phyloP scores from a whole-genome alignment of 176 grass and related monocot genomes.

The Ensete ventricosum region DNA sequence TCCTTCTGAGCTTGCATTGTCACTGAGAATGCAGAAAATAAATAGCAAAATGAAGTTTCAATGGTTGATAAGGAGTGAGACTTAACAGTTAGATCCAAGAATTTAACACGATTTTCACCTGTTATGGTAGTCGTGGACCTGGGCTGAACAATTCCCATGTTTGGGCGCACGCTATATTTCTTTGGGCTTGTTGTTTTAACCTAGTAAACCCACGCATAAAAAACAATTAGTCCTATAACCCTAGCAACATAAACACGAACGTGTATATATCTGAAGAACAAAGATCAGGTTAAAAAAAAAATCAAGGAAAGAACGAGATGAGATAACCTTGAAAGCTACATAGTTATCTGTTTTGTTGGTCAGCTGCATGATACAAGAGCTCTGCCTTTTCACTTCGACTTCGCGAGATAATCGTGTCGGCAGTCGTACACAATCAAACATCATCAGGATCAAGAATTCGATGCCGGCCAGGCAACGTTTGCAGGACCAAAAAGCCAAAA shows the following conservation, averaged over 20 bases:
- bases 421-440: constrained; percentile 13
- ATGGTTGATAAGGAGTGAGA: neutral
- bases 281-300: neutral
- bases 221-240: neutral
- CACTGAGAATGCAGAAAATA: constrained; percentile 25
- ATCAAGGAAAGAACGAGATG: neutral
- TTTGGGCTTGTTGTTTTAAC: constrained; percentile 85
- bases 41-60: neutral
- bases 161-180: constrained; percentile 78
- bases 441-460: constrained; percentile 9
- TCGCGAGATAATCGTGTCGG: neutral
- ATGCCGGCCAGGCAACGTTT: neutral
- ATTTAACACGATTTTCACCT: constrained; percentile 27
- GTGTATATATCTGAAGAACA: constrained; percentile 7
- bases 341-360: constrained; percentile 70
- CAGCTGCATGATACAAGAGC: constrained; percentile 60
- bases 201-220: constrained; percentile 23
- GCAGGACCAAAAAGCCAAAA: neutral
- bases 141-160: constrained; percentile 52
- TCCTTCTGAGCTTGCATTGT: constrained; percentile 70
- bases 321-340: constrained; percentile 80
- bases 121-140: constrained; percentile 34
- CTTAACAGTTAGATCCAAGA: neutral
- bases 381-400: constrained; percentile 71
- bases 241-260: too few species aligned